Percentiles rank a stretch among this genome's conserved stretches.
phyloP scores from a whole-genome alignment of 768 basidiomycete species.

The Gloeophyllum trabeum region DNA sequence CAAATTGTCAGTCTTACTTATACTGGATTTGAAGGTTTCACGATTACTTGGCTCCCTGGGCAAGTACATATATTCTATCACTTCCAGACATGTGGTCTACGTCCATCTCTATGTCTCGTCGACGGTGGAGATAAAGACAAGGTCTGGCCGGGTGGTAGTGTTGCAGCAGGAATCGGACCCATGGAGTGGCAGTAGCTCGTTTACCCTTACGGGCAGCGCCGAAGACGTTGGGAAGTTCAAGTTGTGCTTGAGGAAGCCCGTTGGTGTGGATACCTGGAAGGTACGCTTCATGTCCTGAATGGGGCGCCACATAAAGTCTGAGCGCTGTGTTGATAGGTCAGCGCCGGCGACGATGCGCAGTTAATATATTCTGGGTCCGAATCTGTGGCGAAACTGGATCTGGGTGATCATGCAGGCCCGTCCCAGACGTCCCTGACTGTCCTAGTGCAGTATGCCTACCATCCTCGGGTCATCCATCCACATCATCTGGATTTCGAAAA shows the following conservation, averaged over 20 bases:
- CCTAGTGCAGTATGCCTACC: conserved; percentile 3
- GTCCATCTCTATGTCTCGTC: conserved; percentile 10
- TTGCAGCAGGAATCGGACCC: conserved; percentile 6
- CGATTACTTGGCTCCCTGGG: conserved; percentile 7
- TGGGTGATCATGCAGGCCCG: too few relatives aligned
- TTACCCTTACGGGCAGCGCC: conserved; percentile 1
- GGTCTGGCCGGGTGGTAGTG: conserved; percentile 2
- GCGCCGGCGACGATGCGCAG: too few relatives aligned
- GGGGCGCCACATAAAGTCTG: too few relatives aligned
- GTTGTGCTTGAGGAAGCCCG: conserved; percentile 6
- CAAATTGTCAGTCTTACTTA: not conserved
- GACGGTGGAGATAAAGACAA: not conserved
- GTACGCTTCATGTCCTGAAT: too few relatives aligned
- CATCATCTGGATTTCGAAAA: conserved; percentile 8
- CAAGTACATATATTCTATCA: conserved; percentile 9
- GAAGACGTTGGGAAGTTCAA: not conserved
- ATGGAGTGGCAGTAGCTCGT: conserved; percentile 6
- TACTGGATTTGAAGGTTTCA: conserved; percentile 4
- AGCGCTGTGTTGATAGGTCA: too few relatives aligned
- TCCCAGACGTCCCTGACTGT: too few relatives aligned
- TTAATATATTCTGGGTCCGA: too few relatives aligned
- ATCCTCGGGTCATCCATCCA: conserved; percentile 3
- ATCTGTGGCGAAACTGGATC: too few relatives aligned
- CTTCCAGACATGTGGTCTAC: conserved; percentile 4
- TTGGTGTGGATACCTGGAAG: conserved; percentile 4